A percentile compares a stretch with the other conserved stretches of the same genome.
These are phyloP conservation scores for Gynostemma pentaphyllum DNA, from an alignment of 306 rosid species.

Conservation along the genomic window DNA sequence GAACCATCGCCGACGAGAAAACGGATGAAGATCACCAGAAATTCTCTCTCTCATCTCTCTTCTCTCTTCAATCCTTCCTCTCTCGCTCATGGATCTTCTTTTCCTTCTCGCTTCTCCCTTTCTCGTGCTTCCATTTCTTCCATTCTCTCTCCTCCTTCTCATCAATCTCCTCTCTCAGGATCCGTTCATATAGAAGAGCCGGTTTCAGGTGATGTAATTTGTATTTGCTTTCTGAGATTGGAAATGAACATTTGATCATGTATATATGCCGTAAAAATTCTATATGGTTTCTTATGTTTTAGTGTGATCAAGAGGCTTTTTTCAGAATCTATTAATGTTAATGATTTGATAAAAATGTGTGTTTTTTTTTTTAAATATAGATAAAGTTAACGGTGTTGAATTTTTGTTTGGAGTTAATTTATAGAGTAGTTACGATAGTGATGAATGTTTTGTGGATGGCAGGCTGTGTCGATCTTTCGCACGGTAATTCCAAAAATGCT, in stretches of 20 bases:
- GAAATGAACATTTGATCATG: not conserved
- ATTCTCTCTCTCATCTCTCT: not conserved
- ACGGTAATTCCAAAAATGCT: not conserved
- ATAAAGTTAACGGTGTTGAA: not conserved
- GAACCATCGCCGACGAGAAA: not conserved
- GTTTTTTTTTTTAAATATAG: not conserved
- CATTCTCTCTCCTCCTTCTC: not conserved
- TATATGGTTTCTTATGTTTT: not conserved
- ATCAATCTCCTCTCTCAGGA: not conserved
- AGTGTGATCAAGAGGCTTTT: not conserved
- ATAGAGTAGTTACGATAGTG: not conserved
- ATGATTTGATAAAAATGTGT: not conserved
- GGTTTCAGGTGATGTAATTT: not conserved
- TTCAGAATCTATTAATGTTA: not conserved
- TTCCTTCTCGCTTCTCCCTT: slow-evolving; percentile 1
- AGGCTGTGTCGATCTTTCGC: slow-evolving; percentile 12
- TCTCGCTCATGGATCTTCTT: not conserved
- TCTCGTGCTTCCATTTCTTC: not conserved
- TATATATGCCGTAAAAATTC: not conserved
- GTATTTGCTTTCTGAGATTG: not conserved
- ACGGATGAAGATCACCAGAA: not conserved
- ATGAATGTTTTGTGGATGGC: not conserved
- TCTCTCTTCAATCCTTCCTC: not conserved
- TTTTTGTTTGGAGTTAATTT: not conserved
- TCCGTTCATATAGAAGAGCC: not conserved